These are phyloP conservation scores for Escovopsis weberi DNA, from an alignment of 2,329 filamentous ascomycete genomes.

Conservation along the genomic window DNA sequence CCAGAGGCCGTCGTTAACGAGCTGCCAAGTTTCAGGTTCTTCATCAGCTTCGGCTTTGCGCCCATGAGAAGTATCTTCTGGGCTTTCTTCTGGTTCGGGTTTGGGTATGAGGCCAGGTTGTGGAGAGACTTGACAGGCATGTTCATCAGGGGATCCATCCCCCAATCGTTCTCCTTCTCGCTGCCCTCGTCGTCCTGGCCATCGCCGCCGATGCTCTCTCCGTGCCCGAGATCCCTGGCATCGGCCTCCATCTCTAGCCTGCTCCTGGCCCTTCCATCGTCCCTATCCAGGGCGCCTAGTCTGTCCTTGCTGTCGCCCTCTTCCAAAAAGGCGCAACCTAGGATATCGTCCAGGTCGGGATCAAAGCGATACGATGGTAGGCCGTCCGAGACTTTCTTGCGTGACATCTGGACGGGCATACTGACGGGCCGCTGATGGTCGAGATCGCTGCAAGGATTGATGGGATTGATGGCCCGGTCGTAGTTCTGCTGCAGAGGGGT, in stretches of 20 bases:
- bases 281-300: too few relatives aligned
- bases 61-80: slow-evolving; percentile 28
- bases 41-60: slow-evolving; percentile 9
- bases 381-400: slow-evolving; percentile 15
- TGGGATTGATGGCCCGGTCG: slow-evolving; percentile 34
- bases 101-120: slow-evolving; percentile 40
- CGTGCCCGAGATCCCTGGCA: too few relatives aligned
- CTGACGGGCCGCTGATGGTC: slow-evolving; percentile 12
- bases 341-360: too few relatives aligned
- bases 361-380: too few relatives aligned
- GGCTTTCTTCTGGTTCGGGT: slow-evolving; percentile 38
- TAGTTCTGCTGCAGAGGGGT: slow-evolving; percentile 39
- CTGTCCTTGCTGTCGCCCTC: too few relatives aligned
- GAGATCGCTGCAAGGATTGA: slow-evolving; percentile 5
- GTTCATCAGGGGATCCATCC: slow-evolving; percentile 20
- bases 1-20: background rate
- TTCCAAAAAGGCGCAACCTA: too few relatives aligned
- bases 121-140: slow-evolving; percentile 33
- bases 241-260: too few relatives aligned
- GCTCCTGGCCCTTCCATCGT: too few relatives aligned
- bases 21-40: slow-evolving; percentile 1
- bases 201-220: background rate
- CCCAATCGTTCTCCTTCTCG: slow-evolving; percentile 15
- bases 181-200: slow-evolving; percentile 10
- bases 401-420: slow-evolving; percentile 14